Evolutionary conservation across 176 grass and related monocot species (phyloP), one percentile per base, ranked within the genome.

Genomic region (Saccharum officinarum): DNA sequence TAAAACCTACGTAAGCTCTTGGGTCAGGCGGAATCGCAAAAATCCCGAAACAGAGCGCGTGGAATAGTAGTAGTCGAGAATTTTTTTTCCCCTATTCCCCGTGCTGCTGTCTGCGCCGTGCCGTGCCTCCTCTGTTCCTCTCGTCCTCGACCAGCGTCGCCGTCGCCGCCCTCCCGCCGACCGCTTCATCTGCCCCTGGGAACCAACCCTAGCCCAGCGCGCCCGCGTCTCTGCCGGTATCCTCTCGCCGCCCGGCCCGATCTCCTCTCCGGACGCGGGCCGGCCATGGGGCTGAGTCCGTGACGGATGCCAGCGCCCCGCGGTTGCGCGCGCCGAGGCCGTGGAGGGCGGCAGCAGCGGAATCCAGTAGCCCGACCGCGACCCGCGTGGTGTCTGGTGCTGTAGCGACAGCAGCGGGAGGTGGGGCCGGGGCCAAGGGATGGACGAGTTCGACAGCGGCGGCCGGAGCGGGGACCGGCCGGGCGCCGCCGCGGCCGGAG

Each of bases 371-470:
- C 59, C 3, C 15, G 57, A 30, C 36, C 55, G 6, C 28, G 37
- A 57, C 10, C 77, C 4, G 6, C 39, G 47, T 17, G 80, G 67
- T 71, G 8, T 39, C 31, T 13, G 75, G 23, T 18, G 61, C 36
- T 47, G 49, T 49, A 39, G 76, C 1, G 60, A 68, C 46, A 36
- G 67, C 61, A 83, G 65, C 70, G 50, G 86, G 76, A 28, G 70
- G 57, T 83, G 2, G 83, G 57, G 31, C 75, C 65, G 3, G 65
- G 84, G 81, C 41, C 22, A 15, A 22, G 60, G 75, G 80, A 97
- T 97, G 94, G 88, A 89, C 80, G 89, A 89, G 38, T 86, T 93
- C 38, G 87, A 84, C 6, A 93, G 91, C 80, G 90, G 88, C 36
- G 90, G 63, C 3, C 86, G 75, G 70, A 92, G 80, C 60, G 86